Evolutionary conservation across 2,329 filamentous ascomycete species (phyloP).

Genomic region (Zymoseptoria pseudotritici): DNA sequence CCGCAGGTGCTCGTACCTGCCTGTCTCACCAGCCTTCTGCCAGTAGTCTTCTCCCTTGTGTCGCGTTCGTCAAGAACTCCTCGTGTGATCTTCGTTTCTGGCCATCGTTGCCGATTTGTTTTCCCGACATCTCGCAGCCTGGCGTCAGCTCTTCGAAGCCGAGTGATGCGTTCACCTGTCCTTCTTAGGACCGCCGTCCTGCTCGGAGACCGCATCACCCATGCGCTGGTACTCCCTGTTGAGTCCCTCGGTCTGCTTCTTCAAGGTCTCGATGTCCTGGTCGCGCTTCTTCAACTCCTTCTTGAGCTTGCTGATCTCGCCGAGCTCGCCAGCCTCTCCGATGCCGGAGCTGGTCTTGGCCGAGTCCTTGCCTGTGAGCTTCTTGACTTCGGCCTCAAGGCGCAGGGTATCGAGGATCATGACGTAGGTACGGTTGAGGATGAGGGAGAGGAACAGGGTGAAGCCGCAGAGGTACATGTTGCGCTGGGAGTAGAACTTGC

Average conservation of each 20-base stretch:
- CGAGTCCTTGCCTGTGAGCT: constrained; percentile 60
- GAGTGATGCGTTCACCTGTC: constrained; percentile 34
- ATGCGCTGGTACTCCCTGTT: constrained; percentile 79
- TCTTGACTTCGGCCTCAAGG: constrained; percentile 85
- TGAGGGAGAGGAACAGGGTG: constrained; percentile 95
- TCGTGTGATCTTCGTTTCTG: neutral
- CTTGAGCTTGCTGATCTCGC: constrained; percentile 63
- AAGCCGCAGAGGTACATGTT: constrained; percentile 99
- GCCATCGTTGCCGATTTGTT: neutral
- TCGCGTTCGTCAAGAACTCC: neutral
- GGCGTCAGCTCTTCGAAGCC: neutral
- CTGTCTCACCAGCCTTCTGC: neutral
- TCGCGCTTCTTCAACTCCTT: constrained; percentile 66
- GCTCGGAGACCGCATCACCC: constrained; percentile 68
- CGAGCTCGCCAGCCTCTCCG: constrained; percentile 63
- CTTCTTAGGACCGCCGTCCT: constrained; percentile 49
- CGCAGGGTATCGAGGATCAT: constrained; percentile 91
- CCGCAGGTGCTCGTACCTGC: neutral
- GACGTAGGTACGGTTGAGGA: constrained; percentile 97
- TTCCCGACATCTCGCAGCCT: neutral
- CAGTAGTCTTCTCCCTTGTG: neutral
- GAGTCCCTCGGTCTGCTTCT: constrained; percentile 84
- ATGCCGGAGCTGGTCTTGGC: constrained; percentile 64
- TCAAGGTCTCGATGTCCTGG: constrained; percentile 73
- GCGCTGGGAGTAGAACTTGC: constrained; percentile 99